A percentile compares a stretch with the other conserved stretches of the same genome.
phyloP scores from a whole-genome alignment of 768 basidiomycete species.

The Serpula lacrymans region DNA sequence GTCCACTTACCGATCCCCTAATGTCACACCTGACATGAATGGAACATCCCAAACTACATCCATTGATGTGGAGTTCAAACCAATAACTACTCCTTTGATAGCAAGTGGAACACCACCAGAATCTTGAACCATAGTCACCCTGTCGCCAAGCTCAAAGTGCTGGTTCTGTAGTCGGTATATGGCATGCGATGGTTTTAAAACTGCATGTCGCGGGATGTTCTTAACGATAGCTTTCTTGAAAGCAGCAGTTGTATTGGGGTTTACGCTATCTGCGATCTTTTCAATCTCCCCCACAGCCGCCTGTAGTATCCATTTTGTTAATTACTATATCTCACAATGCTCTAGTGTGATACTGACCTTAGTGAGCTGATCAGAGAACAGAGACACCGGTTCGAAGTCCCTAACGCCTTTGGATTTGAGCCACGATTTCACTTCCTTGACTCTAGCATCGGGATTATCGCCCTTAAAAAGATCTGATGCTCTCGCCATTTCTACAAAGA shows the following conservation, averaged over 20 bases:
- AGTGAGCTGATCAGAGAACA: slow-evolving; percentile 88
- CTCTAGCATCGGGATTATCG: slow-evolving; percentile 60
- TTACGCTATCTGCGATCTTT: slow-evolving; percentile 65
- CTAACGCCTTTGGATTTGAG: slow-evolving; percentile 81
- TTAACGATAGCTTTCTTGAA: slow-evolving; percentile 95
- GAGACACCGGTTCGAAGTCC: slow-evolving; percentile 89
- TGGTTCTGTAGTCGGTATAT: slow-evolving; percentile 89
- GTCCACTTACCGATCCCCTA: slow-evolving; percentile 67
- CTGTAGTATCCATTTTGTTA: slow-evolving; percentile 45
- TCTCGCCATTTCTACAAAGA: slow-evolving; percentile 63
- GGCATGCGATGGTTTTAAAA: slow-evolving; percentile 90
- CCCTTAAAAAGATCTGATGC: slow-evolving; percentile 54
- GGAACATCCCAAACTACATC: slow-evolving; percentile 96
- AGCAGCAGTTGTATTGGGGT: slow-evolving; percentile 46
- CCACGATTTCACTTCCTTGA: slow-evolving; percentile 83
- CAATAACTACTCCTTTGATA: slow-evolving; percentile 91
- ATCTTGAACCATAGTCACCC: slow-evolving; percentile 95
- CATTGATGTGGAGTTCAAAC: slow-evolving; percentile 81
- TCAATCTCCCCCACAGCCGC: slow-evolving; percentile 80
- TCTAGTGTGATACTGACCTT: slow-evolving; percentile 50
- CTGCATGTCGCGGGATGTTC: slow-evolving; percentile 87
- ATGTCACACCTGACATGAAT: slow-evolving; percentile 89
- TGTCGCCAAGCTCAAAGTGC: slow-evolving; percentile 82
- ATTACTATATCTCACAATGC: no score
- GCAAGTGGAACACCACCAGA: slow-evolving; percentile 88